Percentiles rank a stretch among this genome's conserved stretches.
Conservation (phyloP, 345 rosid species). For the Salix koriyanagi region DNA sequence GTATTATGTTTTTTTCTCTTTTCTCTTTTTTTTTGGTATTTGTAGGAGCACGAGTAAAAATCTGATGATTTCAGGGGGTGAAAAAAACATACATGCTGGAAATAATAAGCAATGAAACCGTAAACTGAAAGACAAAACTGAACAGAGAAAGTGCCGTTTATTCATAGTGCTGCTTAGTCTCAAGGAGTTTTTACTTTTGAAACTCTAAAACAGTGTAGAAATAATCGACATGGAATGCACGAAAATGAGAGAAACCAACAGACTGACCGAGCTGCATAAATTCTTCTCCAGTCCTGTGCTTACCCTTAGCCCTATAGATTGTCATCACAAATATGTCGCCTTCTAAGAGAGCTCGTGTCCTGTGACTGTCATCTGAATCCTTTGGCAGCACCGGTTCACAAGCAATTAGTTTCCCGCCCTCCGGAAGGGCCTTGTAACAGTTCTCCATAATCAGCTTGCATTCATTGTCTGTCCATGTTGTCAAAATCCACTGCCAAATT, state of each 20-base stretch:
- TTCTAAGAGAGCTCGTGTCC: slow-evolving; percentile 75
- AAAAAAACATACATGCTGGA: no score
- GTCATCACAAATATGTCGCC: slow-evolving; percentile 86
- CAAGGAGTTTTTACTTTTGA: slow-evolving; percentile 41
- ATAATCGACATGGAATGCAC: slow-evolving; percentile 47
- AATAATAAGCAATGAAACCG: no score
- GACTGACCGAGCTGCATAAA: slow-evolving; percentile 58
- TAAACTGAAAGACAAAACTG: no score
- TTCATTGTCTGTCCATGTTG: slow-evolving; percentile 76
- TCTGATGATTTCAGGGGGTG: no score
- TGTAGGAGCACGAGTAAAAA: no score
- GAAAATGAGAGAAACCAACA: slow-evolving; percentile 57
- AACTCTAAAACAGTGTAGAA: slow-evolving; percentile 74
- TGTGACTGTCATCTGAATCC: slow-evolving; percentile 57
- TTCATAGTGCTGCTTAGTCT: neutral
- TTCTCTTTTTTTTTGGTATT: no score
- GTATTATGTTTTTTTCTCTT: no score
- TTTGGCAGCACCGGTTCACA: slow-evolving; percentile 77
- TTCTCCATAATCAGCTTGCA: slow-evolving; percentile 75
- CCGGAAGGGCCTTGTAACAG: slow-evolving; percentile 70
- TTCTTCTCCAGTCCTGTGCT: slow-evolving; percentile 71
- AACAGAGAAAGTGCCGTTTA: neutral
- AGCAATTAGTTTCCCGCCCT: slow-evolving; percentile 75
- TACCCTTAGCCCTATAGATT: slow-evolving; percentile 69
- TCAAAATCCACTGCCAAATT: slow-evolving; percentile 64